Base-by-base conservation (phyloP, 805 yeast genomes). In the Cyberlindnera japonica region DNA sequence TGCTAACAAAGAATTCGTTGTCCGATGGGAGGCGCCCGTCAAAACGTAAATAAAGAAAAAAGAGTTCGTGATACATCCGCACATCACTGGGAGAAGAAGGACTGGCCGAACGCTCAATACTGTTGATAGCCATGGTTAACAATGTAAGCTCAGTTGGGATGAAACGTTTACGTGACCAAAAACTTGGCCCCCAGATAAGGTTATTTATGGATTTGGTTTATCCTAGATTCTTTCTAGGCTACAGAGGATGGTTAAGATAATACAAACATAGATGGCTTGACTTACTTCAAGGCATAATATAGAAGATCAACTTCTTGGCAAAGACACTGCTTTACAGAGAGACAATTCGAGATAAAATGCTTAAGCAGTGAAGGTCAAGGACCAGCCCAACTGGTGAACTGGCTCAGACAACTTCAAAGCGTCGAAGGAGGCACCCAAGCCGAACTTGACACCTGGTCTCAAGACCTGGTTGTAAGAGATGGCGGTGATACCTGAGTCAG, bases 381-480 rank as follows among this genome's bases (percentile, higher is more conserved):
- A 87, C 74, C 88, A 77, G 71, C 99, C 99, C 62, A 93, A 77
- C 81, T 93, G 90, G 82, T 93, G 99, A 62, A 93, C 95, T 52
- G 96, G 87, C 77, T 90, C 97, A 64, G 86, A 81, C 64, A 91
- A 78, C 70, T 91, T 85, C 70, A 90, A 79, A 60, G 97, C 95
- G 70, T 93, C 96, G 71, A 93, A 82, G 50, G 95, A 88, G 59
- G 95, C 85, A 77, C 99, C 99, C 53, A 93, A 78, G 68, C 99
- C 99, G 59, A 93, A 75, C 63, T 86, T 87, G 59, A 93, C 96
- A 69, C 97, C 97, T 48, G 95, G 95, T 75, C 91, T 86, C 68
- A 93, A 78, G 59, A 78, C 82, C 75, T 91, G 98, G 64, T 91
- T 84, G 83, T 90, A 93, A 50, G 96, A 77, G 60, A 93, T 73